Evolutionary conservation across 768 basidiomycete species (phyloP), one percentile per base, ranked within the genome.

Genomic region (Boletus bicolor): DNA sequence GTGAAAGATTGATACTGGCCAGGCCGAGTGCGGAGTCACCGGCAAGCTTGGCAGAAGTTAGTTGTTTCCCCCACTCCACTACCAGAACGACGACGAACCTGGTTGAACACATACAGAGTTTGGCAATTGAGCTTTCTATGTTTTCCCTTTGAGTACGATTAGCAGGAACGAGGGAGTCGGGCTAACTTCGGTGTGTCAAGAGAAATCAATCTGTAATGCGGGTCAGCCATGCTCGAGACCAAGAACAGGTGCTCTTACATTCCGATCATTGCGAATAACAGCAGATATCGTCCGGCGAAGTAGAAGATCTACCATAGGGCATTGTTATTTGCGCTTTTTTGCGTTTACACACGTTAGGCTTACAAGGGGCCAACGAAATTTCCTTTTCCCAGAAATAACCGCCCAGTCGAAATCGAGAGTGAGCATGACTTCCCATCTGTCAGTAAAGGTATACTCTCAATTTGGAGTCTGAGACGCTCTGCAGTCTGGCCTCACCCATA

Each of bases 281-380:
- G 61, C 34, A 73, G 54, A 66, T 80, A 80, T 53, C 79, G 76
- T 4, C 74, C 75, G 7, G 71, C 58, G 51, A 80, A 79, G 64
- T 80, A 80, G 56, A 78, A 79, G 30, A 71, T 64, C 77, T 79
- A 44, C 5, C 24, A 49, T 10, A 2, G 75, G 45, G 2, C 24
- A 37, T 43, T 4, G 14, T 53, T 24, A 49, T 49, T 35, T n/a
- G 26, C 44, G 39, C 30, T 2, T 12, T 47, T 7, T 37, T 34
- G 26, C 49, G 7, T 49, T 28, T 35, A n/a, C 5, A 49, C 35
- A 7, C 9, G 11, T 41, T 15, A 6, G 21, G 74, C 82, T 58
- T 48, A 74, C 77, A 68, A 80, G 57, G 5, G 79, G 79, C 79
- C 79, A 79, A 42, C 76, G 69, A 61, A 78, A 80, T 57, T 67